Evolutionary conservation across 2,329 filamentous ascomycete genomes (phyloP), one percentile per base, ranked within the genome.

Genomic region (Fusarium sp.): DNA sequence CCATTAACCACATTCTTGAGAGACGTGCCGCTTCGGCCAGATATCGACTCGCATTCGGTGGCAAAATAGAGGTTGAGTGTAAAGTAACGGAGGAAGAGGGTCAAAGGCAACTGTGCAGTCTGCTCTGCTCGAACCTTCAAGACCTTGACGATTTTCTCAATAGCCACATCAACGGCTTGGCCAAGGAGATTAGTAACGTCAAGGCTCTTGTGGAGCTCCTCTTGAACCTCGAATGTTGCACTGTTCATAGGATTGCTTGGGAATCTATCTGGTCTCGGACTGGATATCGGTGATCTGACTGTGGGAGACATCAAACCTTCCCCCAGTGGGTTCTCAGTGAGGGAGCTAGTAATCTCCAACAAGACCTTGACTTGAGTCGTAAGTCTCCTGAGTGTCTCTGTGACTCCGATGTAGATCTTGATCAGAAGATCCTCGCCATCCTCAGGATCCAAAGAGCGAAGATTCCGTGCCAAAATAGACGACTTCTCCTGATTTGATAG

Each of bases 291-390:
- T 7, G 88, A 89, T 71, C 83, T 83, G 14, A 86, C 64, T 3
- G 84, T 82, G 3, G 86, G 86, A 12, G 87, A 88, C 64, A 82
- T 84, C 41, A 86, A 64, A 10, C 83, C 84, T 17, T 83, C 82
- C 4, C 73, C 81, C 71, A 65, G 73, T 63, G 77, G 77, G 44
- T 78, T 77, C 27, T 86, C 83, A 18, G 88, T 86, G 56, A 93
- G 86, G 17, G 90, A 91, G 79, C 94, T 97, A 2, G 95, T 96
- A 25, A 97, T 93, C 80, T 99, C 96, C 14, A 99, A 86, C n/a
- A 99, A 83, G 14, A 98, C 91, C 80, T 99, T 99, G 61, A 96
- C 93, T 79, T 98, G 95, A 1, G 94, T 95, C 22, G 94, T 94
- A 12, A 98, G 84, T 76, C 96, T 89, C 62, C 96, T 88, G 52